Evolutionary conservation across 257 asterid species (phyloP).

Genomic region (Ophiorrhiza pumila): DNA sequence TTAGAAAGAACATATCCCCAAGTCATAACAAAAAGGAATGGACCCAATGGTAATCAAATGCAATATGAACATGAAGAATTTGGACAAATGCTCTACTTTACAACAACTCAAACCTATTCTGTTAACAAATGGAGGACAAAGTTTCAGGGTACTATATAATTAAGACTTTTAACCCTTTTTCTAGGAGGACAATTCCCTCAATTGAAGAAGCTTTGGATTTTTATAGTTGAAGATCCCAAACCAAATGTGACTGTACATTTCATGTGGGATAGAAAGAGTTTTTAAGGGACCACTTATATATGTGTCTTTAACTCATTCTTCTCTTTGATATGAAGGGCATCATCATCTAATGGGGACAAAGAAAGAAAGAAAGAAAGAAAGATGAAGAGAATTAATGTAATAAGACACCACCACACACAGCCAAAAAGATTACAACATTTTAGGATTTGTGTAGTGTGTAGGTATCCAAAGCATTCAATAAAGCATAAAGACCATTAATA

Average conservation of each 20-base stretch:
- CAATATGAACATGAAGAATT: neutral
- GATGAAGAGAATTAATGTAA: neutral
- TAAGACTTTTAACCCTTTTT: neutral
- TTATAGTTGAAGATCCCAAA: neutral
- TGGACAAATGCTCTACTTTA: neutral
- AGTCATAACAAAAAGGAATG: neutral
- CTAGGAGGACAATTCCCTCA: neutral
- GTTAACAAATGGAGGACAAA: neutral
- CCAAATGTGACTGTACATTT: neutral
- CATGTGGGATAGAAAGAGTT: neutral
- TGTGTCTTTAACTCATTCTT: neutral
- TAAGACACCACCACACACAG: constrained; percentile 2
- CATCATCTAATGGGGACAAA: constrained; percentile 1
- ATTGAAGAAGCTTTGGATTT: neutral
- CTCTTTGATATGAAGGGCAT: constrained; percentile 12
- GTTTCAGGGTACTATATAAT: neutral
- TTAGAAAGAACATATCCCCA: too few species aligned
- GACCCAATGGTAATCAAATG: neutral
- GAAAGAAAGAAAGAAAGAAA: neutral
- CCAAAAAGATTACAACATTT: neutral
- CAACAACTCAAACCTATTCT: neutral
- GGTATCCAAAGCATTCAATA: constrained; percentile 16
- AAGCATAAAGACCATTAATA: neutral
- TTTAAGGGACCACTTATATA: constrained; percentile 16
- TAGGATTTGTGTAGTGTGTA: constrained; percentile 4